Conservation (phyloP, 148 eudicot species). For the Drosera capensis region DNA sequence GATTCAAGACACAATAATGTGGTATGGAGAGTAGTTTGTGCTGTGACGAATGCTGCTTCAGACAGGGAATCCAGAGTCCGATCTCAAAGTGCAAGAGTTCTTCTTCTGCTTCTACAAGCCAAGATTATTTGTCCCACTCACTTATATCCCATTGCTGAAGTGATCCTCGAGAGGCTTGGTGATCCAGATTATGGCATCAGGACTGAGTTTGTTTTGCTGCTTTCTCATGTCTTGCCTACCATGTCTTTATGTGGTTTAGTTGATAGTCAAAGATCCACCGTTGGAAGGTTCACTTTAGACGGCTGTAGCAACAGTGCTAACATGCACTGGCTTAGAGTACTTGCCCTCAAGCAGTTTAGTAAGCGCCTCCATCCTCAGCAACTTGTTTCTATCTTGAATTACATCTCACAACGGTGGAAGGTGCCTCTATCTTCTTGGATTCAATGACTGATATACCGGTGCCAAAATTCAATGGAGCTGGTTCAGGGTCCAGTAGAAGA, state of each 20-base stretch:
- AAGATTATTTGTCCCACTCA: conserved; percentile 53
- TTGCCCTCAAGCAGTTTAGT: conserved; percentile 83
- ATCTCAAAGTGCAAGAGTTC: conserved; percentile 43
- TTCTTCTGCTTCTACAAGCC: conserved; percentile 60
- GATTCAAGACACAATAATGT: conserved; percentile 31
- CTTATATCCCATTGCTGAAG: conserved; percentile 37
- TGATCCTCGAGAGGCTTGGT: conserved; percentile 70
- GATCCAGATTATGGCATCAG: conserved; percentile 57
- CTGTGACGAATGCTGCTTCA: conserved; percentile 58
- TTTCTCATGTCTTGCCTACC: conserved; percentile 62
- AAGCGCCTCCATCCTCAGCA: conserved; percentile 82
- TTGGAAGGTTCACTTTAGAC: conserved; percentile 16
- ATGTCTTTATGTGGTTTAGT: conserved; percentile 46
- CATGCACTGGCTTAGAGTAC: conserved; percentile 71
- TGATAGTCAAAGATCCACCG: conserved; percentile 24
- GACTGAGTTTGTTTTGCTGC: conserved; percentile 42
- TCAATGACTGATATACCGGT: conserved; percentile 61
- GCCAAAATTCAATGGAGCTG: conserved; percentile 36
- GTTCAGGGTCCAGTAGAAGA: conserved; percentile 43
- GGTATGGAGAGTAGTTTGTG: conserved; percentile 38
- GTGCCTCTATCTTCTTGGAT: conserved; percentile 96
- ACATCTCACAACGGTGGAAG: conserved; percentile 94
- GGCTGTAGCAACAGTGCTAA: conserved; percentile 21
- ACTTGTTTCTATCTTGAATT: conserved; percentile 84
- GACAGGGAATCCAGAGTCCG: conserved; percentile 88